A percentile compares a stretch with the other conserved stretches of the same genome.
Conservation (phyloP, 345 rosid genomes). For the Arabis hirsuta region DNA sequence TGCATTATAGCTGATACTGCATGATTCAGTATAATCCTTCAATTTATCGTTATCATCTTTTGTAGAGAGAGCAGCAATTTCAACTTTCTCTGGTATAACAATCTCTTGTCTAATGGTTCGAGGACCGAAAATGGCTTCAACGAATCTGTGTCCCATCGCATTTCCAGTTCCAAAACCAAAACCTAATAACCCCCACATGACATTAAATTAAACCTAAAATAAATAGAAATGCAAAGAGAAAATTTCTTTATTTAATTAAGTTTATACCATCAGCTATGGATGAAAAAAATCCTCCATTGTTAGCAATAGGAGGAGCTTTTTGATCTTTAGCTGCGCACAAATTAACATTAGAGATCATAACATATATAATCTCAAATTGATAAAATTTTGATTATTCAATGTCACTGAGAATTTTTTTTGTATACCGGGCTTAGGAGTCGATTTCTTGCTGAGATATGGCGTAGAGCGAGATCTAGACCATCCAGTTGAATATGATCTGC, state of each 20-base stretch:
- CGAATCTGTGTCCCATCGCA: conserved; percentile 25
- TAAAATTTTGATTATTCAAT: not conserved
- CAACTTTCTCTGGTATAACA: conserved; percentile 9
- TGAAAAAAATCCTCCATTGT: not conserved
- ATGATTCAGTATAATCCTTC: conserved; percentile 14
- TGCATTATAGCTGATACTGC: conserved; percentile 16
- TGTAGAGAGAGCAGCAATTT: conserved; percentile 28
- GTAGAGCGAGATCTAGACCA: not conserved
- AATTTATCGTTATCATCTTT: conserved; percentile 27
- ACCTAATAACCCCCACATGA: not conserved
- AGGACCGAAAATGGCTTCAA: conserved; percentile 30
- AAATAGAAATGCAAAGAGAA: conserved; percentile 10
- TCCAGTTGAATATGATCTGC: conserved; percentile 18
- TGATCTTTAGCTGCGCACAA: conserved; percentile 4
- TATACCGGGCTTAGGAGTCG: conserved; percentile 9
- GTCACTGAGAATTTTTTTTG: not conserved
- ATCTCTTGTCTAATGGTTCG: conserved; percentile 20
- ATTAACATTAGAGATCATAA: not conserved
- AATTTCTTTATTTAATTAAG: not conserved
- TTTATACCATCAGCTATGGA: conserved; percentile 24
- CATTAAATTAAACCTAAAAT: not conserved
- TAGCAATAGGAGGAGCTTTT: conserved; percentile 2
- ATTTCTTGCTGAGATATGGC: not conserved
- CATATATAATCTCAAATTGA: not conserved
- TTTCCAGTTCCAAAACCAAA: conserved; percentile 12